Base-by-base conservation (phyloP, 2,329 filamentous ascomycete species). In the Penicillium sp. region DNA sequence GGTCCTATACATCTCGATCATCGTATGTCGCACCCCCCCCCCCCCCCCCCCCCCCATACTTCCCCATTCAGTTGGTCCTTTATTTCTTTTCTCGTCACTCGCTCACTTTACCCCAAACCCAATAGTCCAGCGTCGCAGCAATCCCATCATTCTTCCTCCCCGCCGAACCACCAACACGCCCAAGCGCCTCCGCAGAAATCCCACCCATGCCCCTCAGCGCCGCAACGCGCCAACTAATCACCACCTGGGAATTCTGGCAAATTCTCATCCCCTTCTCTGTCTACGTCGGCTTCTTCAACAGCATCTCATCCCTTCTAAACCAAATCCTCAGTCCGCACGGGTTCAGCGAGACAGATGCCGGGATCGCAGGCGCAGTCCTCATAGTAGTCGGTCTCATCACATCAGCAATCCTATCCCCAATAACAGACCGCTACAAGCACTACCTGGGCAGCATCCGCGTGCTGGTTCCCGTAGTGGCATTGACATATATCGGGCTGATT, bases 201-300 rank as follows among this genome's bases (percentile, higher is more conserved):
- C 69, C 75, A 10, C 78, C 70, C 70, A 68, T 79, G 60, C 58
- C 90, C 75, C 70, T 84, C 3, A 56, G 83, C 23, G 67, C 76
- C 7, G 81, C 82, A 16, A 72, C 92, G 23, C 67, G 76, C 32
- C 70, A 74, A 18, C 76, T 95, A 41, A 68, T 80, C 43, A 70
- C 67, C 30, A 89, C 84, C 5, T 78, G 82, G 16, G 87, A 93
- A 68, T 88, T 96, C 73, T 96, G 86, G 81, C 81, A 96, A 59
- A 75, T 97, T 61, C 78, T 92, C 57, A 66, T 92, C 56, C 87
- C 92, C n/a, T 97, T 93, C 75, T 77, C 83, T 60, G 74, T 92
- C 65, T 96, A 91, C 72, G 90, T 96, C 57, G 91, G 89, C 65
- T 87, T 94, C 77, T 99, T 99, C 85, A 97, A 97, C 80, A 88